These are phyloP conservation scores for Coffea eugenioides DNA, from an alignment of 257 asterid species.

Conservation along the genomic window DNA sequence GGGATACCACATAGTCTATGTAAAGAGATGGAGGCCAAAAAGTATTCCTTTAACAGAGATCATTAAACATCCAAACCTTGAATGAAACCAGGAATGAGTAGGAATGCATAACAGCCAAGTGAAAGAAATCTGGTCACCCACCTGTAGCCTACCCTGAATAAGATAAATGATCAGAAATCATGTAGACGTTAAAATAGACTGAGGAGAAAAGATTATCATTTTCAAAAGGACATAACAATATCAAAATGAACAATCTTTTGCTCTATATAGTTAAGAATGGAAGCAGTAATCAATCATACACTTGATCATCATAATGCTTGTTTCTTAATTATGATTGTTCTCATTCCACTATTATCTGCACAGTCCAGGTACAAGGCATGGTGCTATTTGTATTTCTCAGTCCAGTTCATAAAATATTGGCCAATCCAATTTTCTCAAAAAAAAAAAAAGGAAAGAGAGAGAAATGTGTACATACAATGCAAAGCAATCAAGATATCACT, in stretches of 20 bases:
- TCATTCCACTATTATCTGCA: not conserved
- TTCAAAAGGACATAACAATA: not conserved
- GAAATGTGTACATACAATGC: not conserved
- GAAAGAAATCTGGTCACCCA: slow-evolving; percentile 86
- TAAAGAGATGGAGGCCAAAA: not conserved
- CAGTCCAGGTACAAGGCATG: too few species aligned
- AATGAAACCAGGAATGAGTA: slow-evolving; percentile 85
- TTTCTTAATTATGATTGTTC: not conserved
- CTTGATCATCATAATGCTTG: too few species aligned
- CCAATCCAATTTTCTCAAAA: not conserved
- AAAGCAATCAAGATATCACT: not conserved
- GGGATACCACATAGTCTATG: not conserved
- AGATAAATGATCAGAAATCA: slow-evolving; percentile 35
- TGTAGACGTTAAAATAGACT: slow-evolving; percentile 2
- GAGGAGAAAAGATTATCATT: slow-evolving; percentile 5
- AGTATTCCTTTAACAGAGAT: not conserved
- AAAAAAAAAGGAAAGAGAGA: not conserved
- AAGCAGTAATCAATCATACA: not conserved
- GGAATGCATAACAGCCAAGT: slow-evolving; percentile 80
- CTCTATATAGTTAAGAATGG: not conserved
- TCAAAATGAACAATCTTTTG: not conserved
- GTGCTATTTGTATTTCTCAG: not conserved
- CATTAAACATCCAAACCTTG: slow-evolving; percentile 58
- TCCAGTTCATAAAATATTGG: not conserved
- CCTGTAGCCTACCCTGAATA: slow-evolving; percentile 90